Conservation (phyloP, 768 basidiomycete species). For the Ramaria sp. region DNA sequence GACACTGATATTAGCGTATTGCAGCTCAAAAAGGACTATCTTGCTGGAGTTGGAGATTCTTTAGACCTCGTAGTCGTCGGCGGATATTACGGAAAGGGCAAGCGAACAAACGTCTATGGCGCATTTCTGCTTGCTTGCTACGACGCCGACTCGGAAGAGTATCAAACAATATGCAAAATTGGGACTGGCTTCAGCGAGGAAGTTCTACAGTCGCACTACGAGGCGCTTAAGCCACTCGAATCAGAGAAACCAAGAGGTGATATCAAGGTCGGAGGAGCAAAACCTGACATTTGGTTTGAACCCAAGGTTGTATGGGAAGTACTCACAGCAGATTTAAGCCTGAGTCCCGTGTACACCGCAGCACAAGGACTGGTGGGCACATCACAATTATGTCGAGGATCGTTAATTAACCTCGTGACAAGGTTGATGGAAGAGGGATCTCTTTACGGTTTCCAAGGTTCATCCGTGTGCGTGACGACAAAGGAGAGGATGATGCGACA, state of each 20-base stretch:
- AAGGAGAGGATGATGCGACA: conserved; percentile 85
- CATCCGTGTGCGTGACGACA: conserved; percentile 87
- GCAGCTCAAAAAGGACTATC: conserved; percentile 97
- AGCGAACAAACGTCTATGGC: conserved; percentile 94
- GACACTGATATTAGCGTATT: conserved; percentile 4
- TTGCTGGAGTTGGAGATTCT: conserved; percentile 93
- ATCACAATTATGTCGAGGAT: neutral
- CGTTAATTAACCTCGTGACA: neutral
- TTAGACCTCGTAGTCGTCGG: conserved; percentile 97
- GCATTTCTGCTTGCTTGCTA: conserved; percentile 97
- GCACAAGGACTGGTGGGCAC: conserved; percentile 74
- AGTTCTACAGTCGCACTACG: conserved; percentile 65
- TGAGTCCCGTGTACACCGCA: conserved; percentile 95
- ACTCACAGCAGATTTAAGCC: conserved; percentile 88
- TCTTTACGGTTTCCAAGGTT: conserved; percentile 96
- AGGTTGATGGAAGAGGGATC: conserved; percentile 86
- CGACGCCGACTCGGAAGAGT: conserved; percentile 88
- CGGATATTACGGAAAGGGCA: conserved; percentile 95
- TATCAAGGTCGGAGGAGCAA: conserved; percentile 82
- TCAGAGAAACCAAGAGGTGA: conserved; percentile 61
- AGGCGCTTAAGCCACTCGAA: conserved; percentile 74
- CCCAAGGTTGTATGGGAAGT: conserved; percentile 98
- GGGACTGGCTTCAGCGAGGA: conserved; percentile 98
- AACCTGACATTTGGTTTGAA: conserved; percentile 97
- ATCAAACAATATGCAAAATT: conserved; percentile 97